These are phyloP conservation scores for Hericium coralloides DNA, from an alignment of 768 basidiomycete species.

Conservation along the genomic window DNA sequence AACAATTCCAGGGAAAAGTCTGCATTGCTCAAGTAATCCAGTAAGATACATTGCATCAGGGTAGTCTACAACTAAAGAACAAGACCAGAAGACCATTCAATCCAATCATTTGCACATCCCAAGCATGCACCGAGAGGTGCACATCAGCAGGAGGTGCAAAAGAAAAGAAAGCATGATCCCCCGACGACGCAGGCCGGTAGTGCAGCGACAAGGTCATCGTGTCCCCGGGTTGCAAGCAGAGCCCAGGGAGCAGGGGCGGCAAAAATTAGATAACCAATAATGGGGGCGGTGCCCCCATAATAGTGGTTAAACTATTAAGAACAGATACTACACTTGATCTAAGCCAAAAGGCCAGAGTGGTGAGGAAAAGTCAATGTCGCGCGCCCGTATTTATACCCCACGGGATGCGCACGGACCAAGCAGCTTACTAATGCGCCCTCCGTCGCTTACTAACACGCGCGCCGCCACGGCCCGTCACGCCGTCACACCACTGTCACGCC, in stretches of 20 bases:
- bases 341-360: slow-evolving; percentile 95
- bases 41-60: not conserved
- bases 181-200: slow-evolving; percentile 14
- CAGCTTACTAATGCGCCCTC: too few species aligned
- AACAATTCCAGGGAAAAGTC: too few species aligned
- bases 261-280: slow-evolving; percentile 3
- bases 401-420: too few species aligned
- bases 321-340: slow-evolving; percentile 98
- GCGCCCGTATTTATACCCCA: too few species aligned
- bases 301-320: slow-evolving; percentile 70
- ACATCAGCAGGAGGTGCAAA: not conserved
- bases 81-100: not conserved
- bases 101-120: slow-evolving; percentile 5
- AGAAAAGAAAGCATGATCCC: slow-evolving; percentile 4
- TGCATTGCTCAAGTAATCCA: too few species aligned
- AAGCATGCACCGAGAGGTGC: not conserved
- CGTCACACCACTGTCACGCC: too few species aligned
- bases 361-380: slow-evolving; percentile 26
- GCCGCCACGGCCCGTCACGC: too few species aligned
- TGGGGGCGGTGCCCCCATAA: slow-evolving; percentile 21
- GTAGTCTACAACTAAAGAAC: not conserved
- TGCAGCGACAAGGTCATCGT: slow-evolving; percentile 15
- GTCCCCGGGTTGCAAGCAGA: slow-evolving; percentile 15
- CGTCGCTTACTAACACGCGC: too few species aligned
- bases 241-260: slow-evolving; percentile 13